Percentiles rank a stretch among this genome's conserved stretches.
phyloP scores from a whole-genome alignment of 495 filamentous ascomycete species.

The Mycothermus thermophilus region DNA sequence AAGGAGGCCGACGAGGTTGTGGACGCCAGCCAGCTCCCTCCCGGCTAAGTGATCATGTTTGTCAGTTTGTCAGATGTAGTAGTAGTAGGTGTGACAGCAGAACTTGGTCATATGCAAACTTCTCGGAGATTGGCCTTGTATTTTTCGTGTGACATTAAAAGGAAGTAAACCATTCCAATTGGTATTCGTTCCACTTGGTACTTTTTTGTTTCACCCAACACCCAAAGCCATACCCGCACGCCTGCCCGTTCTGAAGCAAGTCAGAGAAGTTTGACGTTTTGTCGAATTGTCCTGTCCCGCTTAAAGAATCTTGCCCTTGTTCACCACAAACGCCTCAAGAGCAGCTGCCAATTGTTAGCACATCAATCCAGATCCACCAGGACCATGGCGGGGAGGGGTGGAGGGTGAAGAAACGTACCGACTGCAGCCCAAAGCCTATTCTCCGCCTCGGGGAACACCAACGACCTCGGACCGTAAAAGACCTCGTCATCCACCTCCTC shows the following conservation, averaged over 20 bases:
- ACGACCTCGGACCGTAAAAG: conserved; percentile 65
- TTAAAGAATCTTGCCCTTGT: conserved; percentile 53
- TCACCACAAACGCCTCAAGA: conserved; percentile 81
- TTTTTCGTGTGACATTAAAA: not conserved
- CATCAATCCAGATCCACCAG: not conserved
- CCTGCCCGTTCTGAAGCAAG: not conserved
- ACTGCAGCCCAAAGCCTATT: conserved; percentile 87
- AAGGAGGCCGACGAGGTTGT: conserved; percentile 87
- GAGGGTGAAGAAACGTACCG: conserved; percentile 32
- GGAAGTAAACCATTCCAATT: not conserved
- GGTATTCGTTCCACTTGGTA: not conserved
- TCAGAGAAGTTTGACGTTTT: conserved; percentile 3
- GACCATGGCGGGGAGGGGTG: no score
- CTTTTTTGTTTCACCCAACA: conserved; percentile 6
- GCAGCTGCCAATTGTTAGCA: conserved; percentile 37
- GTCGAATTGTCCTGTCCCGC: not conserved
- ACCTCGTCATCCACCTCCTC: conserved; percentile 94
- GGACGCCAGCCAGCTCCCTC: conserved; percentile 82
- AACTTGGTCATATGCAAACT: not conserved
- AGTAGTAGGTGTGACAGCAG: no score
- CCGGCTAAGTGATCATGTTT: conserved; percentile 47
- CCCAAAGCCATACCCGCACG: conserved; percentile 10
- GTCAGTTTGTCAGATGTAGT: not conserved
- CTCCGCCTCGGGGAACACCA: conserved; percentile 90
- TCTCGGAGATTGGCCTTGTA: not conserved